These are phyloP conservation scores for Echinosophora koreensis DNA, from an alignment of 306 rosid species.

Conservation along the genomic window DNA sequence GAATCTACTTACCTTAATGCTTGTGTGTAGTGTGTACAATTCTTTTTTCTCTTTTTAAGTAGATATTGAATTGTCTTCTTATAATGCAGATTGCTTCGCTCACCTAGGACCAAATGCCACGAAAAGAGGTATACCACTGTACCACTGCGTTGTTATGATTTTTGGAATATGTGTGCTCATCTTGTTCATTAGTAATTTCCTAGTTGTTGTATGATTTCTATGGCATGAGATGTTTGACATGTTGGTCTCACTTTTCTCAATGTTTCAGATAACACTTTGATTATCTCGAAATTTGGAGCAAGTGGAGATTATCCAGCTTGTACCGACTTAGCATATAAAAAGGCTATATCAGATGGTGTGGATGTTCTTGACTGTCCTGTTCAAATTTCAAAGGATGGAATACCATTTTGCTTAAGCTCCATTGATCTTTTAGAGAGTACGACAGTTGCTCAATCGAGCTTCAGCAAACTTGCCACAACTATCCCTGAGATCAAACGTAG, in stretches of 20 bases:
- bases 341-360: constrained; percentile 81
- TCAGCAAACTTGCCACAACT: constrained; percentile 40
- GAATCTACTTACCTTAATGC: background rate
- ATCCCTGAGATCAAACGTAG: constrained; percentile 59
- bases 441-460: constrained; percentile 57
- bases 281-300: constrained; percentile 85
- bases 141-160: constrained; percentile 21
- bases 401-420: constrained; percentile 76
- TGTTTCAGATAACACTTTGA: constrained; percentile 65
- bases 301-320: constrained; percentile 90
- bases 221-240: constrained; percentile 43
- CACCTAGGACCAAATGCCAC: constrained; percentile 63
- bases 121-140: constrained; percentile 56
- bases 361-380: constrained; percentile 92
- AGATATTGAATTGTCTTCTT: constrained; percentile 41
- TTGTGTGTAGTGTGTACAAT: background rate
- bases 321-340: constrained; percentile 65
- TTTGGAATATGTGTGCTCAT: constrained; percentile 24
- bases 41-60: constrained; percentile 34
- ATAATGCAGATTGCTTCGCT: constrained; percentile 81
- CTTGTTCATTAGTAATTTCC: constrained; percentile 28
- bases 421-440: constrained; percentile 83
- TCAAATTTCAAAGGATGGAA: constrained; percentile 81
- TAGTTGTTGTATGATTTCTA: constrained; percentile 6
- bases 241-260: constrained; percentile 40